phyloP scores from a whole-genome alignment of 2,329 filamentous ascomycete genomes.

The Fusarium sterilihyphosum region DNA sequence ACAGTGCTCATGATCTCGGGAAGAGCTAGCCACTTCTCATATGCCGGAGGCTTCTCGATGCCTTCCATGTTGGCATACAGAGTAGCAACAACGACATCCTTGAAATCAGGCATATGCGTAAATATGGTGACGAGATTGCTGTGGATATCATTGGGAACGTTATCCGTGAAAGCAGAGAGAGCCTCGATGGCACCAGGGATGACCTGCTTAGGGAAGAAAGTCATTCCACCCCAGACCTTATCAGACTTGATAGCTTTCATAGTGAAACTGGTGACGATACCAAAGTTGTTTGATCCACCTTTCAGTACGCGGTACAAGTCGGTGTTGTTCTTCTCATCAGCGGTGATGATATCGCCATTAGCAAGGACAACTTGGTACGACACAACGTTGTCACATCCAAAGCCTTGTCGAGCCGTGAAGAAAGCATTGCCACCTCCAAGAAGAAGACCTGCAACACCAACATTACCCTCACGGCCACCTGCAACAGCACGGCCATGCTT shows the following conservation, averaged over 20 bases:
- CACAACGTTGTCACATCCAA: slow-evolving; percentile 57
- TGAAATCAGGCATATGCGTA: slow-evolving; percentile 18
- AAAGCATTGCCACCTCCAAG: slow-evolving; percentile 43
- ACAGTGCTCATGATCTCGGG: slow-evolving; percentile 25
- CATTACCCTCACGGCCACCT: slow-evolving; percentile 54
- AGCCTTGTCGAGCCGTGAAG: slow-evolving; percentile 52
- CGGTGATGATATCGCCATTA: slow-evolving; percentile 55
- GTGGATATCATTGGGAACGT: slow-evolving; percentile 15
- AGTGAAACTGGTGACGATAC: slow-evolving; percentile 46
- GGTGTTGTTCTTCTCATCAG: slow-evolving; percentile 45
- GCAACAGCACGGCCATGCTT: slow-evolving; percentile 51
- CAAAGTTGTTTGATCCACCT: slow-evolving; percentile 56
- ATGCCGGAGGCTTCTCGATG: slow-evolving; percentile 17
- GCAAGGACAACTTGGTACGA: slow-evolving; percentile 61
- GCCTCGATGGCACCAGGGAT: slow-evolving; percentile 20
- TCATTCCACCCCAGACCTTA: slow-evolving; percentile 33
- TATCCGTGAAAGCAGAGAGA: slow-evolving; percentile 8
- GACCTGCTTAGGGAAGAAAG: slow-evolving; percentile 16
- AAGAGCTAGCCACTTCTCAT: slow-evolving; percentile 30
- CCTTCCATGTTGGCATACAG: slow-evolving; percentile 26
- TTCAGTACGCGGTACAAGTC: slow-evolving; percentile 59
- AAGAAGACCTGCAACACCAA: slow-evolving; percentile 45
- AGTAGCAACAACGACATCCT: slow-evolving; percentile 14
- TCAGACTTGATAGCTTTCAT: slow-evolving; percentile 37
- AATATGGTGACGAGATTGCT: slow-evolving; percentile 24